phyloP scores from a whole-genome alignment of 1,139 yeast species.

The Pichia sp. region DNA sequence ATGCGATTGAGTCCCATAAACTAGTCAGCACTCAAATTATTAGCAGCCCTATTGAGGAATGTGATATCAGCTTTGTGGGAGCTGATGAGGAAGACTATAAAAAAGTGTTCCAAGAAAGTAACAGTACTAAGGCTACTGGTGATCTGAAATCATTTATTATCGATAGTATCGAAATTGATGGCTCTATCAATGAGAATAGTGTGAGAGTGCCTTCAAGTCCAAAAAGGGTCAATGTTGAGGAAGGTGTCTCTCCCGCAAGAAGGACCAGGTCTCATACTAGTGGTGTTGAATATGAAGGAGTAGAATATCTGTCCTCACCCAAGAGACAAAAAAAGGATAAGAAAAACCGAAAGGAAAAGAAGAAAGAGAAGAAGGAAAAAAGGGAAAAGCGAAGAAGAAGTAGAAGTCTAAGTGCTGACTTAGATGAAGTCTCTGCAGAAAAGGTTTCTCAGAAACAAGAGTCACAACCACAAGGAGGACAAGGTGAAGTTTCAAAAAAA shows the following conservation, averaged over 20 bases:
- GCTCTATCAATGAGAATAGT: not conserved
- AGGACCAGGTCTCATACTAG: slow-evolving; percentile 7
- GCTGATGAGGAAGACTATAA: not conserved
- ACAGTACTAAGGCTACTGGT: not conserved
- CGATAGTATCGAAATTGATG: slow-evolving; percentile 11
- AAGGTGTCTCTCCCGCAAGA: slow-evolving; percentile 1
- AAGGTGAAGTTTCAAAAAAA: not conserved
- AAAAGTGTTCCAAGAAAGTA: not conserved
- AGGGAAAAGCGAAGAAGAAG: not conserved
- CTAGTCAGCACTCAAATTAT: not conserved
- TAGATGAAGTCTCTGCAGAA: not conserved
- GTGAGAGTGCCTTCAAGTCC: slow-evolving; percentile 5
- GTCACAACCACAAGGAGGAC: not conserved
- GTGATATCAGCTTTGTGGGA: slow-evolving; percentile 1
- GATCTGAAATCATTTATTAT: slow-evolving; percentile 15
- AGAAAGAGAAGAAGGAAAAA: slow-evolving; percentile 4
- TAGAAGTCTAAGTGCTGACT: slow-evolving; percentile 1
- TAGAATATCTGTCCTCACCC: not conserved
- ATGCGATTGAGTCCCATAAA: not conserved
- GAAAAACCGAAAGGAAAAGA: not conserved
- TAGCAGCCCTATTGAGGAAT: not conserved
- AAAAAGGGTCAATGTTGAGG: not conserved
- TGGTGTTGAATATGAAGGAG: not conserved
- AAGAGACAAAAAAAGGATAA: not conserved
- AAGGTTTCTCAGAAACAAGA: not conserved